Evolutionary conservation across 2,329 filamentous ascomycete genomes (phyloP), one percentile per base, ranked within the genome.

Genomic region (Diaporthe caulivora): DNA sequence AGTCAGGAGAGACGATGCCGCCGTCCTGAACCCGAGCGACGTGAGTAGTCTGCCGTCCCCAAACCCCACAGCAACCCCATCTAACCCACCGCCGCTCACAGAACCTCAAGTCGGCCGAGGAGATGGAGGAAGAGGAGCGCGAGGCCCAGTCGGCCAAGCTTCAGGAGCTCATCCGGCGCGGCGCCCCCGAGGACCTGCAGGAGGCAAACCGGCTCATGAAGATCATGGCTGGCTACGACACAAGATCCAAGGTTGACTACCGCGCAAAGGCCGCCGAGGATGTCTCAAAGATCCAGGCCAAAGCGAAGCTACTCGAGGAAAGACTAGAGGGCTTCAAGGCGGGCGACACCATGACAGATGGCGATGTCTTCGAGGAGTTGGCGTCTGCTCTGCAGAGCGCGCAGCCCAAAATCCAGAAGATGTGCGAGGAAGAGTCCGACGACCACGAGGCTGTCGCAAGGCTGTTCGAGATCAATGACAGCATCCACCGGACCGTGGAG

Each of bases 131-230:
- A 79, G 97, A 99, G 83, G 97, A 99, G 82, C 91, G 91, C 72
- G 95, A 96, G 78, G 96, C 96, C 2, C 97, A 99, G 81, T 98
- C 95, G 3, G 97, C 97, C n/a, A 99, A 99, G 84, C 88, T 99
- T 24, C 97, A 99, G 81, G 97, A 99, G 84, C 87, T 99, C 70
- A 98, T 99, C 80, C 92, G 97, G 75, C 89, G 97, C 77, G 97
- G 97, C 71, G 92, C 94, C 6, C 97, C 97, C 34, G 93, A 97
- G 76, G 97, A 99, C 82, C 86, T 99, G 74, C 96, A 98, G 82
- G 97, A 99, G 86, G 97, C 97, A 70, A 99, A 98, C 81, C 92
- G 95, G 78, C 88, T 99, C 70, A 99, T 99, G 97, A 99, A 99
- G 85, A 90, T 99, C 77, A 98, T 99, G 97, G 97, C 97, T 70